phyloP scores from a whole-genome alignment of 495 filamentous ascomycete genomes.

The Aspergillus nidulans region DNA sequence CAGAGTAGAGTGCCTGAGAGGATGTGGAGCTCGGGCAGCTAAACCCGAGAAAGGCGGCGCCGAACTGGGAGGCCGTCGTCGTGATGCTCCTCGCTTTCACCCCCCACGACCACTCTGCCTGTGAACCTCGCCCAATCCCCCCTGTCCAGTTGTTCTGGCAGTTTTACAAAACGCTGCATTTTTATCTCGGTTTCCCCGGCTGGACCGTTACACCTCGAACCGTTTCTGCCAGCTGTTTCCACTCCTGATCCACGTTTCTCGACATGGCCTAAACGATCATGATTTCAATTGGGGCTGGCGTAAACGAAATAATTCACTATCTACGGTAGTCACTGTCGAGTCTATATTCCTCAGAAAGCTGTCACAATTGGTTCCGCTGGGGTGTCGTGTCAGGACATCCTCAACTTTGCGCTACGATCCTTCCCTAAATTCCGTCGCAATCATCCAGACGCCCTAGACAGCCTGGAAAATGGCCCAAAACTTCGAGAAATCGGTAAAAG shows the following conservation, averaged over 20 bases:
- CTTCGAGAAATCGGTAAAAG: conserved; percentile 91
- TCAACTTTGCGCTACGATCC: not conserved
- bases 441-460: conserved; percentile 5
- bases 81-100: conserved; percentile 6
- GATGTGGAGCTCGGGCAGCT: not conserved
- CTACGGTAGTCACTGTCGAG: conserved; percentile 18
- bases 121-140: not conserved
- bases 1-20: not conserved
- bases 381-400: not conserved
- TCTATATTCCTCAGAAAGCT: not conserved
- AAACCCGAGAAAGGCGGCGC: conserved; percentile 6
- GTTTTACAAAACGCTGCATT: not conserved
- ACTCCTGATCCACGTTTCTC: conserved; percentile 17
- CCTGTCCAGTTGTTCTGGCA: not conserved
- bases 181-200: not conserved
- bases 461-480: conserved; percentile 62
- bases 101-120: not conserved
- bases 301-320: conserved; percentile 20
- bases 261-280: conserved; percentile 37
- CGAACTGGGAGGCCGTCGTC: not conserved
- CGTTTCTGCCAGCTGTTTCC: not conserved
- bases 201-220: not conserved
- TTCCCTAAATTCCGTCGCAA: conserved; percentile 7
- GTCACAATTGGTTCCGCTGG: not conserved
- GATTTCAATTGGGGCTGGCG: conserved; percentile 24